These are phyloP conservation scores for Schizopora paradoxa DNA, from an alignment of 1,284 basidiomycete species.

Conservation along the genomic window DNA sequence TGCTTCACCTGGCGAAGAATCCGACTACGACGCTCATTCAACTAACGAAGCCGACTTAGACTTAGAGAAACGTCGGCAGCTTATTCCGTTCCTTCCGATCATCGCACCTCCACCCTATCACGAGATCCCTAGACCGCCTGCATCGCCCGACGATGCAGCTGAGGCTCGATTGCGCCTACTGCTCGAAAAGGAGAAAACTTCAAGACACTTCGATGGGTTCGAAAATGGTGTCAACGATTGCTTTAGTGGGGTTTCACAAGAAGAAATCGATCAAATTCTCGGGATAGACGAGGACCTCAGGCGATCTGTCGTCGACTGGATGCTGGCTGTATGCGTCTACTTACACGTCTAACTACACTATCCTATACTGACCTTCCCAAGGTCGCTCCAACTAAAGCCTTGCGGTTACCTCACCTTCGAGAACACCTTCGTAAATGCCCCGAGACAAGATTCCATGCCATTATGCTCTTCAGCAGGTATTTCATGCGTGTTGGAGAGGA, in stretches of 20 bases:
- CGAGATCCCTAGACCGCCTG: constrained; percentile 9
- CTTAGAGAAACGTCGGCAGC: not conserved
- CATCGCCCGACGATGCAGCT: constrained; percentile 11
- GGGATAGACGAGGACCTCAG: constrained; percentile 13
- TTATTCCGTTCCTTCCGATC: constrained; percentile 7
- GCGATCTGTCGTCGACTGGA: constrained; percentile 11
- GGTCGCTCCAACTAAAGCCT: constrained; percentile 16
- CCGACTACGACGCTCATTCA: too few relatives aligned
- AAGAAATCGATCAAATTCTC: constrained; percentile 9
- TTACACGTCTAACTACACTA: not conserved
- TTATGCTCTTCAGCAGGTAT: constrained; percentile 15
- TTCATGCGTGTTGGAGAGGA: constrained; percentile 14
- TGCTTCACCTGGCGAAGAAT: too few relatives aligned
- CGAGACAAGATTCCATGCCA: constrained; percentile 17
- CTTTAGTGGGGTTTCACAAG: constrained; percentile 11
- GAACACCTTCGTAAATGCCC: constrained; percentile 12
- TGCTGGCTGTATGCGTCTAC: constrained; percentile 11
- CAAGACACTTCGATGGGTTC: constrained; percentile 11
- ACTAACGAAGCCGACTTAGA: not conserved
- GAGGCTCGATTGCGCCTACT: constrained; percentile 12
- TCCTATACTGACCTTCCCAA: not conserved
- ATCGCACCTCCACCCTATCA: constrained; percentile 13
- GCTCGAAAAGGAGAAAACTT: constrained; percentile 6
- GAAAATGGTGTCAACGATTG: constrained; percentile 9
- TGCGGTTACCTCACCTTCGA: constrained; percentile 6